These are phyloP conservation scores for Apodospora peruviana DNA, from an alignment of 495 filamentous ascomycete genomes.

Conservation along the genomic window DNA sequence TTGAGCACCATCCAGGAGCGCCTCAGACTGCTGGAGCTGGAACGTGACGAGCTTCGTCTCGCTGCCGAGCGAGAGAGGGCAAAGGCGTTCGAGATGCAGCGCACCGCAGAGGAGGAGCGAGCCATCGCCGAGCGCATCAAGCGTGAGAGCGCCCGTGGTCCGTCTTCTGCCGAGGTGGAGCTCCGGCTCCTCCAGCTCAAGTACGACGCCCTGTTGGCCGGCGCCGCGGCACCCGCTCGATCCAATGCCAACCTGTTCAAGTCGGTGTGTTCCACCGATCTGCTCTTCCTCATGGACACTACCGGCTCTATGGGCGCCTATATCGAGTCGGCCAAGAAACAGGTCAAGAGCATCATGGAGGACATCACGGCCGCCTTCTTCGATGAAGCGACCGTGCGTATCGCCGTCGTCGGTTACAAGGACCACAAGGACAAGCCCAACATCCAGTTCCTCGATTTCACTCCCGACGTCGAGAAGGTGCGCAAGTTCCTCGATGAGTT, in stretches of 20 bases:
- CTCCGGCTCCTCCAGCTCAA: conserved; percentile 20
- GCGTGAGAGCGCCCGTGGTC: background rate
- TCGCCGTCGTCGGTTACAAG: conserved; percentile 36
- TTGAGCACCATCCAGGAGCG: background rate
- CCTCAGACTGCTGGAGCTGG: background rate
- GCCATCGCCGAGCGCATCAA: background rate
- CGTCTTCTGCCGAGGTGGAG: conserved; percentile 16
- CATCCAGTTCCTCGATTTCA: conserved; percentile 34
- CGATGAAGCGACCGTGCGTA: conserved; percentile 34
- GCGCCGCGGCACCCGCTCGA: background rate
- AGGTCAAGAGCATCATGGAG: conserved; percentile 27
- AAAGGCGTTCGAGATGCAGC: background rate
- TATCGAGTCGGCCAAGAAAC: conserved; percentile 29
- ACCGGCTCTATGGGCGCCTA: conserved; percentile 27
- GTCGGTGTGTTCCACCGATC: conserved; percentile 28
- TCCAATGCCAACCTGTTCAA: conserved; percentile 24
- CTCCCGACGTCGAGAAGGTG: conserved; percentile 15
- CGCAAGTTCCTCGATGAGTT: conserved; percentile 17
- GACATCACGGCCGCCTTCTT: conserved; percentile 32
- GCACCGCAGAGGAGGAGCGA: background rate
- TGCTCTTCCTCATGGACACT: conserved; percentile 37
- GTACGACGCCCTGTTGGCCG: conserved; percentile 12
- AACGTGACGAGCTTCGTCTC: background rate
- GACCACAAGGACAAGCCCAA: conserved; percentile 26
- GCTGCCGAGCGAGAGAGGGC: background rate